Conservation (phyloP, 176 grass and related monocot species). For the Triticum urartu region DNA sequence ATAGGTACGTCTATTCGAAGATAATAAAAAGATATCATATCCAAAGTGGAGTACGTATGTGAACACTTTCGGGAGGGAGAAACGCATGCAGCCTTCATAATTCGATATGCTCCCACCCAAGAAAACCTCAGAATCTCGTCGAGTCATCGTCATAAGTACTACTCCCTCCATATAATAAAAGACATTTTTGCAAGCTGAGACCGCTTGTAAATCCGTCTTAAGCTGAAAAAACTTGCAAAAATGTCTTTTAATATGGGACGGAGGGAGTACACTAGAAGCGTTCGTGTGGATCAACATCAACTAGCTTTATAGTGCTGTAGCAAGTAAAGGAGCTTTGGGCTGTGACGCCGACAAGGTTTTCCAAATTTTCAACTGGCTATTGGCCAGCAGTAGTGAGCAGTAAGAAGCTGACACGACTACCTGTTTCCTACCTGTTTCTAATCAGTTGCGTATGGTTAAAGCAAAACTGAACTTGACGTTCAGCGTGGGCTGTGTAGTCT, state of each 20-base stretch:
- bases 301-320: background rate
- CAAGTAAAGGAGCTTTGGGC: background rate
- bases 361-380: background rate
- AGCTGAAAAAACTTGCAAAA: too few relatives aligned
- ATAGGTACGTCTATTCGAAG: background rate
- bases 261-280: background rate
- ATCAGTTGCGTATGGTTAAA: too few relatives aligned
- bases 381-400: background rate
- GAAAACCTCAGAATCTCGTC: constrained; percentile 3
- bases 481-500: background rate
- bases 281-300: background rate
- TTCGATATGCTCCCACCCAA: background rate
- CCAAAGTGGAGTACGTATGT: too few relatives aligned
- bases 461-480: background rate
- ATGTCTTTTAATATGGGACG: too few relatives aligned
- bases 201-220: too few relatives aligned
- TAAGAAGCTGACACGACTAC: background rate
- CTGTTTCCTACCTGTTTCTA: background rate
- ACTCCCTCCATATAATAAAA: too few relatives aligned
- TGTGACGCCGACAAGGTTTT: background rate
- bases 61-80: too few relatives aligned
- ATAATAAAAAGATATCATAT: background rate
- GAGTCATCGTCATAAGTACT: background rate
- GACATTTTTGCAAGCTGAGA: too few relatives aligned
- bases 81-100: background rate